Conservation (phyloP, 805 yeast genomes). For the Dipodascus geniculatus region DNA sequence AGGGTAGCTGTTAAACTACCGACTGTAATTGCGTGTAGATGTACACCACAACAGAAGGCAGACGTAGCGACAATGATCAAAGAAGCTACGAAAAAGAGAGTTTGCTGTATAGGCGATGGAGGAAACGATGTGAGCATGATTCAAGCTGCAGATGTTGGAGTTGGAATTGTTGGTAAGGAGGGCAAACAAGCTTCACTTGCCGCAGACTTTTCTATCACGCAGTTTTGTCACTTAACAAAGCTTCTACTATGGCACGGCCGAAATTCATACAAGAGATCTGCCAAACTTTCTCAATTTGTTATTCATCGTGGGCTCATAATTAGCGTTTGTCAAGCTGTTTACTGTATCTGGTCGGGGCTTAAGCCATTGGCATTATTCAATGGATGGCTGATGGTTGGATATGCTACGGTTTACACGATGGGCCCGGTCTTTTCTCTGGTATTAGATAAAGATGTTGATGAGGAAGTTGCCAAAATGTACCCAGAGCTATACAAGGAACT, state of each 20-base stretch:
- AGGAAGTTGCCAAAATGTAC: constrained; percentile 73
- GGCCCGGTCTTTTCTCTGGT: constrained; percentile 94
- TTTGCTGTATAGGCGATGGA: constrained; percentile 98
- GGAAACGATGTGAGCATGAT: constrained; percentile 99
- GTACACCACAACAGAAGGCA: constrained; percentile 98
- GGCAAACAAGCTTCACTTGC: constrained; percentile 96
- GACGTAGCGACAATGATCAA: constrained; percentile 80
- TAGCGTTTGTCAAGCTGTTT: constrained; percentile 91
- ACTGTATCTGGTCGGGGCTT: constrained; percentile 70
- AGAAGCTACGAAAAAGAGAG: constrained; percentile 71
- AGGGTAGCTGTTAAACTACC: constrained; percentile 69
- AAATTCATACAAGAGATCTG: constrained; percentile 90
- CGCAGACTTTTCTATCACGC: constrained; percentile 90
- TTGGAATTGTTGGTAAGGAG: constrained; percentile 97
- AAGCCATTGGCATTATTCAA: constrained; percentile 92
- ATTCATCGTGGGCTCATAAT: constrained; percentile 93
- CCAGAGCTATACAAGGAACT: constrained; percentile 93
- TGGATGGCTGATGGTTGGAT: constrained; percentile 98
- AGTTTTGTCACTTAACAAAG: constrained; percentile 80
- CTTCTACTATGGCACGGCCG: constrained; percentile 95
- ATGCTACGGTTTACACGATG: constrained; percentile 95
- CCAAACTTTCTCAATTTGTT: constrained; percentile 89
- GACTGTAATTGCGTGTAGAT: constrained; percentile 95
- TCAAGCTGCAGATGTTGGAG: constrained; percentile 97
- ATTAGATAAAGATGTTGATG: constrained; percentile 82